These are phyloP conservation scores for Globisporangium spinosum DNA, from an alignment of 352 stramenopile genomes.

Conservation along the genomic window DNA sequence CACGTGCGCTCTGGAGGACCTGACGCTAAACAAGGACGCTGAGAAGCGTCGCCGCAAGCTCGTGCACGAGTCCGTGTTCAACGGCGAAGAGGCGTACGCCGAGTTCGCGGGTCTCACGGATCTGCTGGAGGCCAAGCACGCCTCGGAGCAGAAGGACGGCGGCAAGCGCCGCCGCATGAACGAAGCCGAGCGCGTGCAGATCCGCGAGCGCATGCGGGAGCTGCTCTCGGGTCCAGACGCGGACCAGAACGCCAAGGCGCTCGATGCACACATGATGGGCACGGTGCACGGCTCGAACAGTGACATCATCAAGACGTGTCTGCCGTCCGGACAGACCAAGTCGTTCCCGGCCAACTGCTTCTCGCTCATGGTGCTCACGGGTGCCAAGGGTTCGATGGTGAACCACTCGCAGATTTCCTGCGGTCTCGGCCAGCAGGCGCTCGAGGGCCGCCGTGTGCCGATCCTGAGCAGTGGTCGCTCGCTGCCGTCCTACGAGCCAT, in stretches of 20 bases:
- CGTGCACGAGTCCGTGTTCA: conserved; percentile 80
- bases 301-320: conserved; percentile 99
- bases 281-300: conserved; percentile 89
- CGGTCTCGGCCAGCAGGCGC: conserved; percentile 97
- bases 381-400: conserved; percentile 99
- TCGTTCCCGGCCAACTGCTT: conserved; percentile 99
- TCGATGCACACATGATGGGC: conserved; percentile 90
- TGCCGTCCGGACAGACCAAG: conserved; percentile 96
- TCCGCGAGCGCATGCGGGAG: conserved; percentile 73
- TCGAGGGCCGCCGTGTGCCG: conserved; percentile 98
- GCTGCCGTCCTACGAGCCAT: conserved; percentile 97
- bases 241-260: conserved; percentile 67
- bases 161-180: conserved; percentile 84
- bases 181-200: conserved; percentile 61
- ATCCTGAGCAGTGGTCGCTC: conserved; percentile 97
- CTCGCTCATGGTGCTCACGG: conserved; percentile 98
- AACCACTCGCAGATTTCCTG: conserved; percentile 99
- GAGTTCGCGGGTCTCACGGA: conserved; percentile 79
- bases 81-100: conserved; percentile 81
- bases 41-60: conserved; percentile 91
- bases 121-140: conserved; percentile 57
- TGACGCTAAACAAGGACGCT: conserved; percentile 93
- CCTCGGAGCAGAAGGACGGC: conserved; percentile 34
- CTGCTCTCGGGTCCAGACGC: conserved; percentile 71
- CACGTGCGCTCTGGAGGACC: conserved; percentile 98